Base-by-base conservation (phyloP, 345 rosid species). In the Noccaea caerulescens region DNA sequence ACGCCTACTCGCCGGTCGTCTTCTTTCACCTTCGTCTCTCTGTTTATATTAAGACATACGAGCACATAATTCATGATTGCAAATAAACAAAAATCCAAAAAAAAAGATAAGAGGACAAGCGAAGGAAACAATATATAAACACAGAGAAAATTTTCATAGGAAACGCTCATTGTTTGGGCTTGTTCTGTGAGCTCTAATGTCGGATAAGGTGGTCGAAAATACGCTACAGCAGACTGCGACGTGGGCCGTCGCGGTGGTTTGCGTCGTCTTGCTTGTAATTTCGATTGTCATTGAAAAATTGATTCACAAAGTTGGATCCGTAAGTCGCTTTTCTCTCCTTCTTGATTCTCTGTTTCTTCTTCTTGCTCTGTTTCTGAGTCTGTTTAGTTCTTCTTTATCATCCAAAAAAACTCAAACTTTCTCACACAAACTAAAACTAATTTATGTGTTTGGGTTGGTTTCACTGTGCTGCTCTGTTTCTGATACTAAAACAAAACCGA, bases 171-270 rank as follows among this genome's bases (percentile, higher is more conserved):
- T 60, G 4, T 55, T 8, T 59, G 47, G 18, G 58, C 9, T 68
- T 55, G n/a, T 49, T 46, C 58, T 63, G 46, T 30, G 54, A 69
- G 60, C 56, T 69, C 34, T 46, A 58, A 77, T 76, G 80, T 37
- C 80, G 47, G 45, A 23, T 4, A 2, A 34, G 5, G 78, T 39
- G 7, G 57, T 47, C 5, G 88, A 76, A 63, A 58, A 54, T 30
- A 54, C 93, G 12, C 61, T 89, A 3, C 73, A 86, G 66, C 74
- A 47, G 38, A 89, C 98, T 3, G 83, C 96, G 6, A 92, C 96
- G 42, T 92, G 98, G 98, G 94, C 94, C 3, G 84, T 92, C 4
- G 92, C 98, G 0, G 78, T 84, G 1, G 88, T 92, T 76, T 90
- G 92, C 72, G 82, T 88, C 69, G 3, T 88, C 71, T 64, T 92